A percentile compares a stretch with the other conserved stretches of the same genome.
Conservation (phyloP, 192 early-diverging fungal species). For the Coemansia sp. region DNA sequence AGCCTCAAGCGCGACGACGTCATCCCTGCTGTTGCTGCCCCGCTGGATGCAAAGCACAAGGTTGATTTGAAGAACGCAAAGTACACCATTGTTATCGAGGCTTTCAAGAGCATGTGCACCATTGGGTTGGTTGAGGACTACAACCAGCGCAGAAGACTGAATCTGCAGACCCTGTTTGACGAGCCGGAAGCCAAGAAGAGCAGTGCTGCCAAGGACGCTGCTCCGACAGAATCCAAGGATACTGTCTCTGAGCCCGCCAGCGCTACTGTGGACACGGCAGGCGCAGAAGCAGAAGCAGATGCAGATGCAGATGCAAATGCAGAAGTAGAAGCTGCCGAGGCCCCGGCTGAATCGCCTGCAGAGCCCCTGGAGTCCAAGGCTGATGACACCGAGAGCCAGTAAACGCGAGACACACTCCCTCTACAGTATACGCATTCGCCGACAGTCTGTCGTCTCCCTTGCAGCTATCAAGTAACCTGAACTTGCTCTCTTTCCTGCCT, state of each 20-base stretch:
- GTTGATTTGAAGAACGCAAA: slow-evolving; percentile 48
- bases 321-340: no score
- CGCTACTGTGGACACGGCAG: no score
- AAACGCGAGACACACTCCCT: no score
- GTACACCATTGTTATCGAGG: slow-evolving; percentile 47
- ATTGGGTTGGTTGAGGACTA: slow-evolving; percentile 47
- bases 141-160: slow-evolving; percentile 34
- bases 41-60: slow-evolving; percentile 48
- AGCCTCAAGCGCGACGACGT: slow-evolving; percentile 44
- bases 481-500: no score
- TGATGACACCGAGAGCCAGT: no score
- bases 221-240: background rate
- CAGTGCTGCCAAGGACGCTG: background rate
- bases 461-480: no score
- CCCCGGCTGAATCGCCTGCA: no score
- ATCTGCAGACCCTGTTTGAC: slow-evolving; percentile 48
- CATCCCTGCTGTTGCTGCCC: slow-evolving; percentile 46
- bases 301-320: background rate
- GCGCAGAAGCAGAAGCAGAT: no score
- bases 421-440: no score
- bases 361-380: no score
- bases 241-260: background rate
- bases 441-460: no score
- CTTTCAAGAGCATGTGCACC: slow-evolving; percentile 49
- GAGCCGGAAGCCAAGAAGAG: slow-evolving; percentile 10